Evolutionary conservation across 192 early-diverging fungal genomes (phyloP), one percentile per base, ranked within the genome.

Genomic region (Polychytrium aggregatum): DNA sequence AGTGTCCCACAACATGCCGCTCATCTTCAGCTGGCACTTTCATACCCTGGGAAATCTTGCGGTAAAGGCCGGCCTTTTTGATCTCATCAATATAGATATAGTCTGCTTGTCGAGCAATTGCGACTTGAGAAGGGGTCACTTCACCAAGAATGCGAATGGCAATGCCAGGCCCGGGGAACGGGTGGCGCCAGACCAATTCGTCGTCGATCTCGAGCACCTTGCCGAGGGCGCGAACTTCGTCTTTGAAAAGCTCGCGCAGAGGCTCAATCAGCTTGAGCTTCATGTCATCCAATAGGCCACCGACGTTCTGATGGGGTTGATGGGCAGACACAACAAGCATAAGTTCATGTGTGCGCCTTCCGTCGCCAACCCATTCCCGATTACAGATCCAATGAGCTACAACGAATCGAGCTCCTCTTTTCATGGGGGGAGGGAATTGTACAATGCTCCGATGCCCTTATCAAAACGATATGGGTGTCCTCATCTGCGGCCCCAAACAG

Each of bases 71-170:
- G 29, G 88, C 88, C 68, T 89, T 87, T 76, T 92, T 94, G 69
- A 98, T 98, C 65, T 98, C 95, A 56, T 94, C 88, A 69, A 98
- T 98, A 71, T 90, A 96, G 56, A 98, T 98, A 57, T 88, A 70
- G 74, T 98, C 95, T 34, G 95, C 95, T 37, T 82, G 74, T 31
- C 90, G 85, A 20, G 85, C 95, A 73, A 98, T 98, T 44, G 76
- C 74, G n/a, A 98, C 90, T 69, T 98, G 92, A 43, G 76, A 65
- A 22, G 71, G 82, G 34, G 91, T 91, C 28, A 98, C 95, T 67
- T 98, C 95, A 38, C 95, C 95, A 8, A 98, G 64, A 24, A 96
- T 82, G 57, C 95, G 88, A 60, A 98, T 98, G 35, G 95, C 95
- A 64, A 98, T 92, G 55, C 95, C 95, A 29, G 95, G 95, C 25